A percentile compares a stretch with the other conserved stretches of the same genome.
phyloP scores from a whole-genome alignment of 768 basidiomycete genomes.

The Amanita polypyramis region DNA sequence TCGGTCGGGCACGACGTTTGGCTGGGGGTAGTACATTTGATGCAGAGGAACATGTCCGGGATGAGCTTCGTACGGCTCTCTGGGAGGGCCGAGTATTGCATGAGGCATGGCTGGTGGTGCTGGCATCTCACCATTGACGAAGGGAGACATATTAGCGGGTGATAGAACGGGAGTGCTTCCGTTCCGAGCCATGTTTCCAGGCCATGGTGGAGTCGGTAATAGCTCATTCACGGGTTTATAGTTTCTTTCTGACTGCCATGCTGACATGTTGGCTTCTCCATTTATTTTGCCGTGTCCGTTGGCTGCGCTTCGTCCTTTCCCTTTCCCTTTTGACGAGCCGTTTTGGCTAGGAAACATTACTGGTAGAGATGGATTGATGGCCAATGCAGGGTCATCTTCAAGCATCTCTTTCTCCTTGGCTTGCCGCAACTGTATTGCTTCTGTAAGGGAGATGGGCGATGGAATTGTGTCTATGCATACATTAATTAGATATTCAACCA shows the following conservation, averaged over 20 bases:
- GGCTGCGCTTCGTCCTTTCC: slow-evolving; percentile 19
- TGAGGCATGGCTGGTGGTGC: slow-evolving; percentile 18
- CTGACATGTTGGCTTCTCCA: slow-evolving; percentile 16
- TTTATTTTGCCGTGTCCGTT: slow-evolving; percentile 26
- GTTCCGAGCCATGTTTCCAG: background rate
- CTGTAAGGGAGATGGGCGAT: slow-evolving; percentile 41
- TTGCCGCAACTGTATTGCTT: slow-evolving; percentile 48
- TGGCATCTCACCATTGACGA: slow-evolving; percentile 19
- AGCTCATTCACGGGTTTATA: slow-evolving; percentile 2
- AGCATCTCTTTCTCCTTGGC: slow-evolving; percentile 43
- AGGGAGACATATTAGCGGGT: slow-evolving; percentile 11
- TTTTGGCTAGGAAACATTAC: slow-evolving; percentile 11
- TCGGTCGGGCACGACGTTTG: background rate
- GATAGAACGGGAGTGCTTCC: background rate
- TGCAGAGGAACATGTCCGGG: slow-evolving; percentile 1
- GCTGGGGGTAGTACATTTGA: background rate
- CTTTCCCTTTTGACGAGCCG: slow-evolving; percentile 24
- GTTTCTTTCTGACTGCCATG: slow-evolving; percentile 1
- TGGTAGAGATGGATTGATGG: slow-evolving; percentile 15
- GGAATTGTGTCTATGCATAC: slow-evolving; percentile 52
- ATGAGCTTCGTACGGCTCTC: slow-evolving; percentile 6
- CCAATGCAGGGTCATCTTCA: slow-evolving; percentile 49
- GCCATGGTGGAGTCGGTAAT: slow-evolving; percentile 2
- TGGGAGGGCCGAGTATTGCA: slow-evolving; percentile 17
- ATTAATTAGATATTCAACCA: slow-evolving; percentile 2